A percentile compares a stretch with the other conserved stretches of the same genome.
Evolutionary conservation across 2,329 filamentous ascomycete species (phyloP).

Genomic region (Spiromastix sp.): DNA sequence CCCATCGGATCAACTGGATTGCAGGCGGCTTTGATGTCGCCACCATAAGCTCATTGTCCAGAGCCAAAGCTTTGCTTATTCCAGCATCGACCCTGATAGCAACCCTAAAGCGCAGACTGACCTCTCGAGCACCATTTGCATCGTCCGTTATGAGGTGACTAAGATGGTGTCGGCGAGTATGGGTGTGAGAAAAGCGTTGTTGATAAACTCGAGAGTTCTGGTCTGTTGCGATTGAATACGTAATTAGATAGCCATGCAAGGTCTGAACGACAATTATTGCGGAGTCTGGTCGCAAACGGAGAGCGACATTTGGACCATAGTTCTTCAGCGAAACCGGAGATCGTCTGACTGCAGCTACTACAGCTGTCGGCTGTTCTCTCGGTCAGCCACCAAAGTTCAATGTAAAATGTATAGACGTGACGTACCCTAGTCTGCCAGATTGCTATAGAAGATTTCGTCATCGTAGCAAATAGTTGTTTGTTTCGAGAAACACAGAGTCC

Average conservation of each 20-base stretch:
- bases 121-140: constrained; percentile 69
- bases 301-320: constrained; percentile 75
- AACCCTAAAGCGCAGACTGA: constrained; percentile 89
- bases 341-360: constrained; percentile 74
- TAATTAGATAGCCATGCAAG: constrained; percentile 75
- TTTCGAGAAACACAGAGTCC: constrained; percentile 67
- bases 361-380: constrained; percentile 74
- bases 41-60: constrained; percentile 88
- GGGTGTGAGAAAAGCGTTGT: constrained; percentile 55
- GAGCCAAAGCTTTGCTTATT: constrained; percentile 73
- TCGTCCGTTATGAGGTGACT: constrained; percentile 64
- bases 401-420: constrained; percentile 6
- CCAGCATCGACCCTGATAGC: constrained; percentile 97
- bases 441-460: constrained; percentile 76
- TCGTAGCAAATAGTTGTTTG: constrained; percentile 76
- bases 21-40: constrained; percentile 85
- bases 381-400: constrained; percentile 17
- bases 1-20: constrained; percentile 96
- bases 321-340: constrained; percentile 68
- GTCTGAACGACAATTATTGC: constrained; percentile 89
- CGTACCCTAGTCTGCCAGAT: constrained; percentile 91
- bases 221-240: constrained; percentile 83
- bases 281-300: constrained; percentile 82
- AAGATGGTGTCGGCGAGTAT: constrained; percentile 36
- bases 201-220: constrained; percentile 75